These are phyloP conservation scores for Echinochloa phyllopogon DNA, from an alignment of 176 grass and related monocot species.

Conservation along the genomic window DNA sequence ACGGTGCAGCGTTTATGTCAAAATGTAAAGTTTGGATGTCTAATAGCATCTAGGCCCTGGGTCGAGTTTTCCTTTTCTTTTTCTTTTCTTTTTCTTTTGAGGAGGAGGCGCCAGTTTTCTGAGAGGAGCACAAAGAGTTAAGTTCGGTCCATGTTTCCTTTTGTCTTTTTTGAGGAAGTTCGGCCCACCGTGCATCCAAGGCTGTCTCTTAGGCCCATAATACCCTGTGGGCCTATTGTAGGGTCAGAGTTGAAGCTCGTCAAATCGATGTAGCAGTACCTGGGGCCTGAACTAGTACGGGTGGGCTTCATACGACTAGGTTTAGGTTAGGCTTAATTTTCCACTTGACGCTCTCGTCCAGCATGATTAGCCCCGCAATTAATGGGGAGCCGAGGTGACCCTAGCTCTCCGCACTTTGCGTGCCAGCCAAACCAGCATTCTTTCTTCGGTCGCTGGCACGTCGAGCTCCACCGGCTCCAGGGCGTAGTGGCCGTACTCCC, in stretches of 20 bases:
- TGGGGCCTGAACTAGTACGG: no score
- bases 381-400: not conserved
- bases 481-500: not conserved
- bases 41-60: no score
- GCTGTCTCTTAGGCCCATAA: not conserved
- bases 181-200: not conserved
- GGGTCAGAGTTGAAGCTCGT: not conserved
- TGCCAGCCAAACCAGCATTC: constrained; percentile 27
- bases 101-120: no score
- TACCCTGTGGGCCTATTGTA: not conserved
- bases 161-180: not conserved
- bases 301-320: not conserved
- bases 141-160: not conserved
- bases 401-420: constrained; percentile 32
- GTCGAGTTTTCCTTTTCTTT: no score
- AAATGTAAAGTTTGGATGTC: no score
- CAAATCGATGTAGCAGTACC: not conserved
- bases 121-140: no score
- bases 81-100: no score
- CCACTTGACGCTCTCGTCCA: no score
- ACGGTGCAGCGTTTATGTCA: no score
- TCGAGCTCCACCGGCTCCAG: constrained; percentile 2
- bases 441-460: constrained; percentile 27
- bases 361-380: not conserved
- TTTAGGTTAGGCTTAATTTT: not conserved